These are phyloP conservation scores for Colletotrichum cereale DNA, from an alignment of 2,329 filamentous ascomycete species.

Conservation along the genomic window DNA sequence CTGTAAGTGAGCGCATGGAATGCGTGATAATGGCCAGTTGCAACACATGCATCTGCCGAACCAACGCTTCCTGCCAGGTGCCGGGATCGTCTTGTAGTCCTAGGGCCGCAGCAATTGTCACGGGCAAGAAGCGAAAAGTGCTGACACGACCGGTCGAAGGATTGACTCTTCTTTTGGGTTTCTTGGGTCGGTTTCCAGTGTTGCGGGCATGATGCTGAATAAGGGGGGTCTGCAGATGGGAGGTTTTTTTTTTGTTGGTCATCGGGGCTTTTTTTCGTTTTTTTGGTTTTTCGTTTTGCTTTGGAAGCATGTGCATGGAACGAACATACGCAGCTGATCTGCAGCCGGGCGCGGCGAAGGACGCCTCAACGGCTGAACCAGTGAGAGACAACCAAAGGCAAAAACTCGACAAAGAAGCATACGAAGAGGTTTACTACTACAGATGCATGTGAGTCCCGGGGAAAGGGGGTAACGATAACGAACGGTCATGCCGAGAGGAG, in stretches of 20 bases:
- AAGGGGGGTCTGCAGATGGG: not conserved
- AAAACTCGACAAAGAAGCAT: conserved; percentile 1
- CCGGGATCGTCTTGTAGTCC: conserved; percentile 29
- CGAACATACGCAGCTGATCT: not conserved
- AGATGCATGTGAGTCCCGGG: conserved; percentile 17
- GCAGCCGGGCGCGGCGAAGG: conserved; percentile 5
- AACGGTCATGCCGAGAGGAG: conserved; percentile 17
- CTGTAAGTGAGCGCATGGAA: conserved; percentile 5
- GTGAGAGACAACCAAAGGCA: not conserved
- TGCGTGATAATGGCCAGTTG: conserved; percentile 4
- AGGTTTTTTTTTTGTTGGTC: too few species aligned
- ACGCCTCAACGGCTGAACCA: not conserved
- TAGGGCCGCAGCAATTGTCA: conserved; percentile 29
- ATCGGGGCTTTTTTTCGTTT: not conserved
- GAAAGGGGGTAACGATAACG: conserved; percentile 14
- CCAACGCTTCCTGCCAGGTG: conserved; percentile 2
- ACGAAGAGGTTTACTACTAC: not conserved
- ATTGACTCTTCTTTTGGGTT: not conserved
- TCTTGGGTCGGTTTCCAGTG: conserved; percentile 1
- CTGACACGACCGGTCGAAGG: not conserved
- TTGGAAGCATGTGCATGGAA: not conserved
- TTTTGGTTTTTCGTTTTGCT: not conserved
- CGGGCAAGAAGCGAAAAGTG: not conserved
- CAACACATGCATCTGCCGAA: not conserved
- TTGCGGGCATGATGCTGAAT: conserved; percentile 12